Evolutionary conservation across 768 basidiomycete species (phyloP), one percentile per base, ranked within the genome.

Genomic region (Lentinula lateritia): DNA sequence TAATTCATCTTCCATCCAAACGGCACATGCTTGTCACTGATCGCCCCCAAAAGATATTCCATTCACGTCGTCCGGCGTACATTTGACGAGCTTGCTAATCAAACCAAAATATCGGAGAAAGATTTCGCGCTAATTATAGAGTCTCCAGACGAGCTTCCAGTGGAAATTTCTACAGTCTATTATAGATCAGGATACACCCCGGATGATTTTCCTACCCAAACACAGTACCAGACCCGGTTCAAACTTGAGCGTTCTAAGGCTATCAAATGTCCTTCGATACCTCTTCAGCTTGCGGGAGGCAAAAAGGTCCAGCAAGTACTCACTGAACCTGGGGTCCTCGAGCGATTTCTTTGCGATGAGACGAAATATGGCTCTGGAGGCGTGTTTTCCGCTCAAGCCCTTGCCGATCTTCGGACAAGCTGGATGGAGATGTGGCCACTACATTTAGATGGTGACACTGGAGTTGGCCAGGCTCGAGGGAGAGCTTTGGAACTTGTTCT

Each of bases 241-340:
- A 73, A 85, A 13, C 80, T 98, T 39, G 95, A 98, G 70, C 80
- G 85, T 42, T 91, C 90, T 6, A 77, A 73, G 56, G 94, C 96
- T 0, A 94, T 95, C 78, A 96, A 98, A 64, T 99, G 96, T 69
- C 96, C 96, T 0, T 85, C 86, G 1, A 85, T 98, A 65, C 86
- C 90, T 5, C 80, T 98, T 13, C 96, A 98, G 65, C 85, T 98
- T n/a, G 94, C 95, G 0, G 96, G 96, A 0, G 88, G 89, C 3
- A 99, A 99, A 80, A 97, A 97, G 70, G 86, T 99, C 0, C 96
- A 98, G 72, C 87, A 98, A 68, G 90, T 89, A 0, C 80, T 99
- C 15, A 83, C 88, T 6, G 82, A 85, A 32, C 84, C 85, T 0
- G 87, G 87, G 0, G 74, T 92, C 6, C 78, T 96, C 20, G 92